Conservation (phyloP, 257 asterid species). For the Schizonepeta tenuifolia region DNA sequence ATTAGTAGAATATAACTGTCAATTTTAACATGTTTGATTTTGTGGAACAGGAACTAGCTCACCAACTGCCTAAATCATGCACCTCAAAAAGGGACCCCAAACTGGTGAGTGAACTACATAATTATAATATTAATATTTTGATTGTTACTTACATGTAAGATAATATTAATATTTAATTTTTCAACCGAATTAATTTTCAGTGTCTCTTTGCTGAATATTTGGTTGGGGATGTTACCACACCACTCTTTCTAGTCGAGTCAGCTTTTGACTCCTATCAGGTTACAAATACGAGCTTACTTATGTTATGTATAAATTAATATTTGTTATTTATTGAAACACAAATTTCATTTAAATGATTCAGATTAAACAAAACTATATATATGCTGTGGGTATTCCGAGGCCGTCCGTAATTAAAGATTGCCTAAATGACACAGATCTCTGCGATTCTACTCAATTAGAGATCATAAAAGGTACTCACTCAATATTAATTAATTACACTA, state of each 20-base stretch:
- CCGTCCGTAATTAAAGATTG: too few species aligned
- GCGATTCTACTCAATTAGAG: neutral
- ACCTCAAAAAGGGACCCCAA: conserved; percentile 24
- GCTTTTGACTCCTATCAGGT: neutral
- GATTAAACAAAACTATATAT: neutral
- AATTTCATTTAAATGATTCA: neutral
- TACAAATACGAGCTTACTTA: too few species aligned
- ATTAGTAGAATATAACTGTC: too few species aligned
- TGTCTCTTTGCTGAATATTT: neutral
- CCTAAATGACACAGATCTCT: neutral
- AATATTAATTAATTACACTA: neutral
- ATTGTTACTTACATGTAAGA: too few species aligned
- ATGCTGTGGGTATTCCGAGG: neutral
- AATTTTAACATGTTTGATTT: neutral
- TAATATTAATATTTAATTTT: neutral
- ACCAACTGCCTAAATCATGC: conserved; percentile 29
- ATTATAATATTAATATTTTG: too few species aligned
- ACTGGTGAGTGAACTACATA: conserved; percentile 23
- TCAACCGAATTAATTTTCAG: neutral
- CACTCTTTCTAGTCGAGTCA: neutral
- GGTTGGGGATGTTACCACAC: neutral
- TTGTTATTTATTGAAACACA: neutral
- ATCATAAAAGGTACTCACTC: neutral
- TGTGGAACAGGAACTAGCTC: conserved; percentile 7
- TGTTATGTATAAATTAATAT: neutral